These are phyloP conservation scores for Neofusicoccum ribis DNA, from an alignment of 2,329 filamentous ascomycete genomes.

Conservation along the genomic window DNA sequence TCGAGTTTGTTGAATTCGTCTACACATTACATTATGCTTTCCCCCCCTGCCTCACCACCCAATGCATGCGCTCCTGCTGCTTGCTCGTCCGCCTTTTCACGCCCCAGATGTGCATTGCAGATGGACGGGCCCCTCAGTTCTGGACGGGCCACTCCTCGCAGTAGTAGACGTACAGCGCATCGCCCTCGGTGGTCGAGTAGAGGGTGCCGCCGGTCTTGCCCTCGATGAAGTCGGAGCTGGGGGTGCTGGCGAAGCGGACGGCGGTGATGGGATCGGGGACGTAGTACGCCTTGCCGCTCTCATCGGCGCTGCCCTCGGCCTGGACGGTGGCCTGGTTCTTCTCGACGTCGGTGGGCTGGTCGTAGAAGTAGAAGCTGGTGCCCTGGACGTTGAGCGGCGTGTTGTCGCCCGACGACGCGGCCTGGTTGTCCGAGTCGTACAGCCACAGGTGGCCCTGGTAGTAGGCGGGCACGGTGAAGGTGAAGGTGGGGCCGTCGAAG, in stretches of 20 bases:
- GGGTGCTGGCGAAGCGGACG: conserved; percentile 9
- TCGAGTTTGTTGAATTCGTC: not conserved
- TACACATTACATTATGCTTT: not conserved
- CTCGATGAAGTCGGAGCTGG: conserved; percentile 5
- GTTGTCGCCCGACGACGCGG: conserved; percentile 3
- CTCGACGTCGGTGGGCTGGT: conserved; percentile 8
- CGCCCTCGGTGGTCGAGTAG: not conserved
- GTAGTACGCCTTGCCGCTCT: not conserved
- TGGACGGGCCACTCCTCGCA: conserved; percentile 13
- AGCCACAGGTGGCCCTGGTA: conserved; percentile 17
- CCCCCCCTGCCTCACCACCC: not conserved
- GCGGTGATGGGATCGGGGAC: conserved; percentile 1
- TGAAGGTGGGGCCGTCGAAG: conserved; percentile 16
- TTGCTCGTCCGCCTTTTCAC: no score
- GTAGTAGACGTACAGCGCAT: conserved; percentile 15
- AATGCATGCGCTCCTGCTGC: not conserved
- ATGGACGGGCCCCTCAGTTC: not conserved
- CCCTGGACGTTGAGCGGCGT: conserved; percentile 12
- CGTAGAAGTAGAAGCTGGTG: conserved; percentile 5
- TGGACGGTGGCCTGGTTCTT: not conserved
- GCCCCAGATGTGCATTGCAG: no score
- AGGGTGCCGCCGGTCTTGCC: conserved; percentile 10
- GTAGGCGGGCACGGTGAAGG: conserved; percentile 13
- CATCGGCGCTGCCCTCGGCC: not conserved
- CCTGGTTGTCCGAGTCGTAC: conserved; percentile 14